Evolutionary conservation across 306 rosid species (phyloP), one percentile per base, ranked within the genome.

Genomic region (Cucumis cinereus): DNA sequence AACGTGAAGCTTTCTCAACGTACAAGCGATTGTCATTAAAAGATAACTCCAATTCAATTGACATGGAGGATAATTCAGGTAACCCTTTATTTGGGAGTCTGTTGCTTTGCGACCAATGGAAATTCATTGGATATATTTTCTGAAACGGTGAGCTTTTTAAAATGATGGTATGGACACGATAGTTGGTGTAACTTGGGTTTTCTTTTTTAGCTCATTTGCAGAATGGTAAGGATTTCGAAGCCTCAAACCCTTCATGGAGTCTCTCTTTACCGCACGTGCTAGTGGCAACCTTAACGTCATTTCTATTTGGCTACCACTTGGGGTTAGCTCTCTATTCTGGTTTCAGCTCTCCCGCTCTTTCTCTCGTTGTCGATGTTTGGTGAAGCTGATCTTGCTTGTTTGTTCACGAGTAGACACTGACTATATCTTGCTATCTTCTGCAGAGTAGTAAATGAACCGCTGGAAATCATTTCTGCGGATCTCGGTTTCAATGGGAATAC

Each of bases 391-490:
- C 20, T 36, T 58, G 30, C 63, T 40, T 40, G 49, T 36, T 75
- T 24, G 33, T 76, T 58, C 17, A 8, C 24, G 10, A 59, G 74
- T 57, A 16, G 53, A 59, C 52, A 23, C 16, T 76, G 71, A 59
- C 23, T 43, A 26, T 76, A 47, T 24, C 35, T 30, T 10, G n/a
- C 26, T 36, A 38, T 57, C 64, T 64, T 80, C 43, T 79, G 38
- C 89, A 94, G 98, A 58, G 97, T 94, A 66, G 97, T 91, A 73
- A 94, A 94, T 81, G 98, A 94, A 86, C 98, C 98, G 22, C 93
- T 94, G 41, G 98, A 91, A 84, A 90, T 89, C 86, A 94, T 94
- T 79, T 89, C 98, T 78, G 33, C 30, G 67, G 98, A 91, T 86
- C 98, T 94, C 81, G 96, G 97, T 78, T 94, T 94, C 87, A 86